A percentile compares a stretch with the other conserved stretches of the same genome.
Evolutionary conservation across 768 basidiomycete genomes (phyloP).

Genomic region (Rhizopogon sp.): DNA sequence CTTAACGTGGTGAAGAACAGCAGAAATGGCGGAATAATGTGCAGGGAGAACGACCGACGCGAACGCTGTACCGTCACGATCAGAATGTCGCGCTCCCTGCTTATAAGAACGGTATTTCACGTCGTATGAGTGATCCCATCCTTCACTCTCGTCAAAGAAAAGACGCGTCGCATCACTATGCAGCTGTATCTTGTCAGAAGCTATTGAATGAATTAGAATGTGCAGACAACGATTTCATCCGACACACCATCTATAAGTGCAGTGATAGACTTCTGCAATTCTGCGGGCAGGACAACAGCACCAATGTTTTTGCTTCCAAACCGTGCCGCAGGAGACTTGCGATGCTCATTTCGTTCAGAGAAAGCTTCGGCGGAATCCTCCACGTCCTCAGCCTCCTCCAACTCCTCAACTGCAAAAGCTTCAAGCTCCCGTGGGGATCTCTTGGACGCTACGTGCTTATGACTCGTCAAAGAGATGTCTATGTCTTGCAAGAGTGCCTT

Average conservation of each 20-base stretch:
- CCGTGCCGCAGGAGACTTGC: slow-evolving; percentile 76
- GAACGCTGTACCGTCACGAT: slow-evolving; percentile 79
- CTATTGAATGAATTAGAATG: slow-evolving; percentile 30
- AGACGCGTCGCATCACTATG: slow-evolving; percentile 71
- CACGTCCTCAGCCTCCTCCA: slow-evolving; percentile 28
- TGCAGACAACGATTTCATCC: neutral
- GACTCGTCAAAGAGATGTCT: slow-evolving; percentile 52
- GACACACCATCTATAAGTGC: slow-evolving; percentile 59
- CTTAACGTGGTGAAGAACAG: slow-evolving; percentile 68
- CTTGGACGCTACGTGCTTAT: slow-evolving; percentile 29
- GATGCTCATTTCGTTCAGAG: slow-evolving; percentile 27
- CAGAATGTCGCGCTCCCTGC: slow-evolving; percentile 53
- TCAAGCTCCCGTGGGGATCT: slow-evolving; percentile 50
- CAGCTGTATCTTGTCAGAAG: slow-evolving; percentile 56
- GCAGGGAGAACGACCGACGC: slow-evolving; percentile 81
- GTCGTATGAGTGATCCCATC: slow-evolving; percentile 55
- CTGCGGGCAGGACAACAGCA: slow-evolving; percentile 63
- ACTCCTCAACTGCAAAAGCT: slow-evolving; percentile 33
- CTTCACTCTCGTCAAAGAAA: slow-evolving; percentile 40
- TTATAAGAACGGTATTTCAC: slow-evolving; percentile 54
- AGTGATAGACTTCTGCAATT: slow-evolving; percentile 65
- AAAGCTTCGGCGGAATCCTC: slow-evolving; percentile 25
- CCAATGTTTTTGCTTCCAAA: slow-evolving; percentile 77
- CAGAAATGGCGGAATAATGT: slow-evolving; percentile 74
- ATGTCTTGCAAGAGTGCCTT: slow-evolving; percentile 59